Conservation (phyloP, 192 early-diverging fungal species). For the Coemansia sp. region DNA sequence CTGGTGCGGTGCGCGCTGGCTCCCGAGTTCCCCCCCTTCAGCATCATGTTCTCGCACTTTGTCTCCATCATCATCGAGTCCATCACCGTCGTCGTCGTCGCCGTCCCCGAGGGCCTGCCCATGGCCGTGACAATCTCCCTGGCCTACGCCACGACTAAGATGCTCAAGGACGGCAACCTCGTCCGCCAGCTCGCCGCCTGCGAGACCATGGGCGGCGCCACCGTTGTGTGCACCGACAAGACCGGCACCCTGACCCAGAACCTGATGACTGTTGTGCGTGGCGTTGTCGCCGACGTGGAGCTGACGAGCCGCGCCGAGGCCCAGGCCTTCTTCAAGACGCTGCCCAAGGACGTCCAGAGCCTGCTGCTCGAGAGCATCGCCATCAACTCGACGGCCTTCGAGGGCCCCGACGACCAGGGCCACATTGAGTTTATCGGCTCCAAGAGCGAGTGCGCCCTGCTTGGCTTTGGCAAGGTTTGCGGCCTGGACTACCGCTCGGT, state of each 20-base stretch:
- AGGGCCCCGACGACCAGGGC: constrained; percentile 21
- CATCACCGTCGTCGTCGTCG: constrained; percentile 93
- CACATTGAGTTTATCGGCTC: constrained; percentile 73
- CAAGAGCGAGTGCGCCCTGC: constrained; percentile 93
- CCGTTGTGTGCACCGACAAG: constrained; percentile 98
- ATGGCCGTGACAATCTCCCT: constrained; percentile 94
- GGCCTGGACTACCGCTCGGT: constrained; percentile 61
- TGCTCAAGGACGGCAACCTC: constrained; percentile 96
- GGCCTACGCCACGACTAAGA: constrained; percentile 87
- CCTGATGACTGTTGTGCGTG: constrained; percentile 92
- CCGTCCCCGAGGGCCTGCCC: constrained; percentile 97
- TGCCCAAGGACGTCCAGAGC: constrained; percentile 46
- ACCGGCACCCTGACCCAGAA: constrained; percentile 99
- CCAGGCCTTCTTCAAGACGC: constrained; percentile 54
- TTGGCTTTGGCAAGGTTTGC: constrained; percentile 67
- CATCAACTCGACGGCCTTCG: constrained; percentile 80
- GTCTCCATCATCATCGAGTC: constrained; percentile 84
- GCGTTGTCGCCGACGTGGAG: constrained; percentile 56
- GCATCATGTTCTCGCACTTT: constrained; percentile 59
- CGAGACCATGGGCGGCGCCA: constrained; percentile 99
- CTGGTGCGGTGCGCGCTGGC: constrained; percentile 59
- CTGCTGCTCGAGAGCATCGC: constrained; percentile 69
- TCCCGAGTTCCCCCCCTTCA: constrained; percentile 40
- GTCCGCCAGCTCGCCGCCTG: constrained; percentile 94
- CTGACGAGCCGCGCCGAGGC: constrained; percentile 48